Evolutionary conservation across 306 rosid genomes (phyloP), one percentile per base, ranked within the genome.

Genomic region (Dryas octopetala): DNA sequence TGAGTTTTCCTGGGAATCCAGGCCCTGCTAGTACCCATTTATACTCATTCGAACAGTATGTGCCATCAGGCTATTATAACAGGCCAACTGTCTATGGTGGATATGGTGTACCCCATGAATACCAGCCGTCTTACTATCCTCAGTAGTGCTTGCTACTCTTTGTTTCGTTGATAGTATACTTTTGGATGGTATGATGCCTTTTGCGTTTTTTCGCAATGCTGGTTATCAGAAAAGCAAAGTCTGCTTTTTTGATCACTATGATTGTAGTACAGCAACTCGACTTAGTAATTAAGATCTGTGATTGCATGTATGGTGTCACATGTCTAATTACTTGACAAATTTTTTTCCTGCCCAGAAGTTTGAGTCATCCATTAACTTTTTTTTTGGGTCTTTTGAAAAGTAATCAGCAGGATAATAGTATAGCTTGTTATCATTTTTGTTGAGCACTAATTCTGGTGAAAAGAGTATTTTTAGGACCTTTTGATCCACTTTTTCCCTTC

Each of bases 111-210:
- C 87, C 76, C 79, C 81, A 84, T 57, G 74, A 77, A 55, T 81
- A 72, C 86, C 87, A 81, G 62, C 61, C 89, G 63, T 81, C 89
- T 62, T 84, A 81, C 86, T 81, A 82, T 82, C 90, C 89, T 57
- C 80, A 75, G 76, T 87, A 93, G 90, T 60, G 77, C 73, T 67
- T 41, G 51, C 75, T 73, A 43, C 66, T 28, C 70, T 75, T 62
- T 62, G 41, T 69, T 46, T 60, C 78, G 58, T 40, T 66, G 66
- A 75, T 73, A 32, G 75, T 80, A 77, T 75, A 79, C 74, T 80
- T 62, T 71, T 73, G 82, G 73, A 74, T 76, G 86, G 79, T 70
- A 73, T 70, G 53, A 55, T 41, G 43, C 81, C 48, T 71, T 82
- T 75, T 53, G 68, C 81, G 15, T 48, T 62, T 73, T 76, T 74